Evolutionary conservation across 2,329 filamentous ascomycete genomes (phyloP), one percentile per base, ranked within the genome.

Genomic region (Cladosporium phlei): DNA sequence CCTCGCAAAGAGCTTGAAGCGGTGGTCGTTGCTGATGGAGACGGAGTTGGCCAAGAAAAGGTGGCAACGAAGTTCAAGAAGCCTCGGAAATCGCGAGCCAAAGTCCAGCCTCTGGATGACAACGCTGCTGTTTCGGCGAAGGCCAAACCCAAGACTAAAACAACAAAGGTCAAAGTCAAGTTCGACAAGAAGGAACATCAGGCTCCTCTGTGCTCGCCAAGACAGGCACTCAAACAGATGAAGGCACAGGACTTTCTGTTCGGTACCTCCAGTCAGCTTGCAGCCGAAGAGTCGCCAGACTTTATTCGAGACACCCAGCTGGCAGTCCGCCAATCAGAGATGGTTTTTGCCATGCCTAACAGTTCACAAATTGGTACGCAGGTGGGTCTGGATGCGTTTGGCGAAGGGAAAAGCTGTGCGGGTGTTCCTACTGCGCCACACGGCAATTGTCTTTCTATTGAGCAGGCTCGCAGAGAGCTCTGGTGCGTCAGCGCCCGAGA

Each of bases 181-280:
- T 51, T 52, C 33, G 50, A 57, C 12, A 52, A 58, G 32, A 47
- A 47, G 7, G 50, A 55, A 17, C 33, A 39, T 20, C 44, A 49
- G 16, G 53, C 52, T 5, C 46, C 52, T 14, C 63, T 94, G 2
- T 69, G 87, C 9, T 87, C 86, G 1, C 88, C 88, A 0, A 71
- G 70, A 38, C 77, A 83, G 19, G 88, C 87, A 1, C 66, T 83
- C 33, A 77, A 77, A 43, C 76, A 84, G 54, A 77, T 85, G 11
- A 73, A 78, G 3, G 71, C 77, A 1, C 88, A 93, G 61, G 80
- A 89, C 50, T 86, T 90, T 59, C 68, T 94, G 0, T 95, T 95
- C 66, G 88, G 88, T 1, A 93, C 88, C 0, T 90, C 85, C 1
- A 94, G 88, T 62, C 88, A 95, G 62, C 69, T 95, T 19, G 84